Base-by-base conservation (phyloP, 2,329 filamentous ascomycete genomes). In the Beauveria varroae region DNA sequence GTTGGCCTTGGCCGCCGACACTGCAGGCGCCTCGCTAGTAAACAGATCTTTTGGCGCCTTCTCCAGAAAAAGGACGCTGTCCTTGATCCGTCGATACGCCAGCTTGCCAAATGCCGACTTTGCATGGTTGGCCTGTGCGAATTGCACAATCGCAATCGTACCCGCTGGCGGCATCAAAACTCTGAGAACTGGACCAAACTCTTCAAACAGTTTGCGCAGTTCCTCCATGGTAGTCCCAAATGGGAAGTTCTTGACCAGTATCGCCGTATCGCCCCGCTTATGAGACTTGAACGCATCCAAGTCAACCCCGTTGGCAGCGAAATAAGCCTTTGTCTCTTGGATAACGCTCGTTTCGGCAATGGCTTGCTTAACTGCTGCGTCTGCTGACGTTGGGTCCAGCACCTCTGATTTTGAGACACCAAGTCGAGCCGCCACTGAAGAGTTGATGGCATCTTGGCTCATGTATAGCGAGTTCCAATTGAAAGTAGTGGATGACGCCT, bases 401-500 rank as follows among this genome's bases (percentile, higher is more conserved):
- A 99, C 77, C 68, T 96, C 92, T 12, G 91, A 87, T 78, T 99
- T 99, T 60, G 89, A 88, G 62, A 99, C 85, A 52, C 93, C 93
- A 62, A 99, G 81, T 59, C 93, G 88, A 70, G 88, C 86, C 53
- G 95, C 91, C 64, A 96, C 86, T 6, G 93, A 96, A 54, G 90
- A 86, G 75, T 97, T 93, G 57, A 99, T 92, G 56, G 95, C 91
- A 78, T 99, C 93, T 76, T 91, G 89, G 75, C 89, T 97, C 90
- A 99, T 96, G 75, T 95, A 99, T n/a, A 99, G 80, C n/a, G 93
- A 93, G 78, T 99, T 99, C 95, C 95, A 99, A 72, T 93, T 96
- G 77, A 98, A 98, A 1, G 84, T 86, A 54, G 83, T 86, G 34
- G 87, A 88, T 9, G 89, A 82, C 24, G 93, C 90, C 68, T 93